Percentiles rank a stretch among this genome's conserved stretches.
These are phyloP conservation scores for Sugiyamaella japonica DNA, from an alignment of 1,139 yeast species.

Conservation along the genomic window DNA sequence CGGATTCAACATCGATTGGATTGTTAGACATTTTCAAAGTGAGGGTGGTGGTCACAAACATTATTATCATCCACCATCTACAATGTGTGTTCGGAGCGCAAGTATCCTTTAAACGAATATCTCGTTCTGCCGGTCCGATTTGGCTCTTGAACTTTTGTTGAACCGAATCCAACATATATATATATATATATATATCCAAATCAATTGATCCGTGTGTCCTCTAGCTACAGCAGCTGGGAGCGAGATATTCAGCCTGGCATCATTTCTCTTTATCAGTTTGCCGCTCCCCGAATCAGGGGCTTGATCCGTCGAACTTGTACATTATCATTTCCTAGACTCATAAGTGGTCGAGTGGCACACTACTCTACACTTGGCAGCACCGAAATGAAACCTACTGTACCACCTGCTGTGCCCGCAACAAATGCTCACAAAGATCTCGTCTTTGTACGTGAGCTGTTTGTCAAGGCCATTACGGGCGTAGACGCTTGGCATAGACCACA, in stretches of 20 bases:
- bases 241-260: background rate
- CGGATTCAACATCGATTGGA: conserved; percentile 3
- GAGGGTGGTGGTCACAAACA: no score
- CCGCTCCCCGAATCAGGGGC: conserved; percentile 2
- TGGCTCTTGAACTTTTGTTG: no score
- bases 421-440: conserved; percentile 50
- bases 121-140: no score
- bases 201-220: background rate
- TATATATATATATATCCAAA: no score
- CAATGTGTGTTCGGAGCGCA: no score
- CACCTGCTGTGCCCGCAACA: no score
- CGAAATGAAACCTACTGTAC: background rate
- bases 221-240: conserved; percentile 4
- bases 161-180: no score
- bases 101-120: no score
- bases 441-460: conserved; percentile 56
- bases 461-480: conserved; percentile 66
- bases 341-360: no score
- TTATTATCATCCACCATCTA: no score
- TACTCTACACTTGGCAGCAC: no score
- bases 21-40: conserved; percentile 1
- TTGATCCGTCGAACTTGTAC: background rate
- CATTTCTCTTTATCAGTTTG: background rate
- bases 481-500: conserved; percentile 76
- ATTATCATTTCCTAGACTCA: background rate